Base-by-base conservation (phyloP, 176 grass and related monocot species). In the Cenchrus purpureus region DNA sequence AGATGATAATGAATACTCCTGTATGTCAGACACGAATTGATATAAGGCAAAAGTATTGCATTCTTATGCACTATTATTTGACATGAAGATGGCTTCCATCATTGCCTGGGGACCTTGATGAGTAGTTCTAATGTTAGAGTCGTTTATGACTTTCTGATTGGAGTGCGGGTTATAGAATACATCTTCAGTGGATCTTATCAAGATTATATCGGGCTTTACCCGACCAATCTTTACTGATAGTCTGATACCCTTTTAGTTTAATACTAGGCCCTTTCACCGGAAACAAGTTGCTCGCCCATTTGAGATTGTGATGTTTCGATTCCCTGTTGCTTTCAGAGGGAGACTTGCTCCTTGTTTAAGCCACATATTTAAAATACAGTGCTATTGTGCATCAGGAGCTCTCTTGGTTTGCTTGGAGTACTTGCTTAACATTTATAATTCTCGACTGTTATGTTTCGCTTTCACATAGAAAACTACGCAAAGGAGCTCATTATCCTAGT, bases 391-490 rank as follows among this genome's bases (percentile, higher is more conserved):
- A 80, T 29, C 42, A 54, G 59, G 43, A 20, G 17, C 15, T 72
- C 53, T 58, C 58, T 76, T 19, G 32, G 25, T 37, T 80, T 68
- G 53, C 63, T 79, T 79, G 54, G 59, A 28, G 53, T 82, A 61
- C 45, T 6, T 59, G 68, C 72, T 86, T 43, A 45, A 81, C 66
- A 73, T 82, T 68, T 79, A 58, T 62, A 86, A 72, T 83, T 28
- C 29, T 86, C 25, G 60, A 90, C 69, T 79, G 78, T 80, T 63
- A 88, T 72, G 22, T 82, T 92, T 89, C 79, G 76, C 83, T 83
- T 83, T 91, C 78, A 81, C 71, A 67, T 84, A 50, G 65, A 74
- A 60, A 87, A 92, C 69, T 73, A 79, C 11, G 73, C 53, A 40
- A 89, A 44, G 3, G n/a, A 37, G 53, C 9, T 81, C 53, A 74